Evolutionary conservation across 164 flowering plant species (phyloP).

Genomic region (Kalanchoe fedtschenkoi): DNA sequence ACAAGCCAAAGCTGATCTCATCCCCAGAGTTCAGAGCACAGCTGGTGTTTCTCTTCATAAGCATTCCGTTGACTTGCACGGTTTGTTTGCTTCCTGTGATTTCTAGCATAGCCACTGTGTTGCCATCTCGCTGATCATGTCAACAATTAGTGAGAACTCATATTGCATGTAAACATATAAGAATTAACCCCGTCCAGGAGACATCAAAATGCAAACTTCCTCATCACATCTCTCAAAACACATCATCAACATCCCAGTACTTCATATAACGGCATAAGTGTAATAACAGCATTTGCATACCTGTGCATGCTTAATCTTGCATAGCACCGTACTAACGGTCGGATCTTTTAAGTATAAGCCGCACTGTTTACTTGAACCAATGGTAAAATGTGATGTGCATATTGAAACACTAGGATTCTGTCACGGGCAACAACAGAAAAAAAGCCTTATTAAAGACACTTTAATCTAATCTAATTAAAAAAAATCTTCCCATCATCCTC

Average conservation of each 20-base stretch:
- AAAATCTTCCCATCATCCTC: background rate
- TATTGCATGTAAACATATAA: conserved; percentile 32
- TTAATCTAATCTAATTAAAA: background rate
- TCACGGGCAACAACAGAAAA: conserved; percentile 8
- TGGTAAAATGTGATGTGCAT: conserved; percentile 27
- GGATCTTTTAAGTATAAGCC: conserved; percentile 50
- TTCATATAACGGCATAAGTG: background rate
- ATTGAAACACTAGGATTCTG: conserved; percentile 55
- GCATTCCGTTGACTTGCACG: conserved; percentile 59
- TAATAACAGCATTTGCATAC: conserved; percentile 22
- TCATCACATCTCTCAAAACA: background rate
- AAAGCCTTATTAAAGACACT: background rate
- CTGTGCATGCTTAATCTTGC: conserved; percentile 54
- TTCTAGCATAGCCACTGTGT: conserved; percentile 52
- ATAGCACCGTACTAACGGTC: conserved; percentile 30
- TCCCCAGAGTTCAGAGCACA: conserved; percentile 62
- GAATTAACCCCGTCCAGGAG: conserved; percentile 21
- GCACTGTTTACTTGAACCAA: conserved; percentile 53
- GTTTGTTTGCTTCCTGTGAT: conserved; percentile 69
- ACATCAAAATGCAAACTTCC: background rate
- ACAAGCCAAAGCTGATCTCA: conserved; percentile 56
- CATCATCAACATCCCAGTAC: background rate
- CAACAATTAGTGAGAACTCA: conserved; percentile 41
- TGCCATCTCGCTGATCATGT: conserved; percentile 60
- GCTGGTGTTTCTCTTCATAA: conserved; percentile 37